Conservation (phyloP, 169 alveolate species). For the Plasmodium blacklocki region DNA sequence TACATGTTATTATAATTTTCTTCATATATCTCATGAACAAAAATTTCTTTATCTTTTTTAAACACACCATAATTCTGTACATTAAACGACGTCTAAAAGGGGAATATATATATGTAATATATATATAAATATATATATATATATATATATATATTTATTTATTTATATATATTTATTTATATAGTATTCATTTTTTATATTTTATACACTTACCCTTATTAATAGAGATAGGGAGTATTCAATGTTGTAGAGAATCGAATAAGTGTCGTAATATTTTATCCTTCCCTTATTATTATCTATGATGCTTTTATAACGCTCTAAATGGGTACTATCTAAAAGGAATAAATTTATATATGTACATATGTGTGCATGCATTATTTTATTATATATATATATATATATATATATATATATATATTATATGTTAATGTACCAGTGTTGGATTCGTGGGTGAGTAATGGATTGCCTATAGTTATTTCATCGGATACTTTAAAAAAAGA, state of each 20-base stretch:
- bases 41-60: constrained; percentile 30
- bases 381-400: no score
- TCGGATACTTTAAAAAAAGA: constrained; percentile 6
- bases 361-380: no score
- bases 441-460: constrained; percentile 23
- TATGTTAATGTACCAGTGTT: not conserved
- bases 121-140: not conserved
- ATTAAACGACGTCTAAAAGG: constrained; percentile 15
- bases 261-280: constrained; percentile 20
- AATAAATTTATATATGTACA: not conserved
- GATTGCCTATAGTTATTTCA: constrained; percentile 43
- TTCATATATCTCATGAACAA: constrained; percentile 20
- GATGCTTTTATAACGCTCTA: constrained; percentile 6
- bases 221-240: constrained; percentile 21
- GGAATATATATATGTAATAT: not conserved
- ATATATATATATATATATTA: not conserved
- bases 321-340: constrained; percentile 10
- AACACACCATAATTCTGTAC: constrained; percentile 29
- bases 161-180: no score
- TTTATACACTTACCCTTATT: constrained; percentile 31
- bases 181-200: constrained; percentile 1
- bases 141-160: no score
- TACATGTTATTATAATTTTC: not conserved
- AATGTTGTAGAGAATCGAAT: constrained; percentile 44
- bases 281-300: constrained; percentile 10